Evolutionary conservation across 805 yeast species (phyloP).

Genomic region (Ogataea pini): DNA sequence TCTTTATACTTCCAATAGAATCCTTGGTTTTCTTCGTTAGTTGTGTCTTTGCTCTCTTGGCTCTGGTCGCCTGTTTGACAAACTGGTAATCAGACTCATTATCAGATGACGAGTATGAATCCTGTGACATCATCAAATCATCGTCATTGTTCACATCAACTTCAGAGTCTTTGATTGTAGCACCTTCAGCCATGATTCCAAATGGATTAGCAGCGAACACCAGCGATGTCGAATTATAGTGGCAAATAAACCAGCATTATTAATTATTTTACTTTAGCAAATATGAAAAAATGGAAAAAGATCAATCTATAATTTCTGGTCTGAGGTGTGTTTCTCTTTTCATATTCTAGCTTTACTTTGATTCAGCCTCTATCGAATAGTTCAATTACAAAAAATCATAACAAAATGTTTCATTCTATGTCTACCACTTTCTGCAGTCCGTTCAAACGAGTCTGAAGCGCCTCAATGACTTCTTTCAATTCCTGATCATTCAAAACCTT

Average conservation of each 20-base stretch:
- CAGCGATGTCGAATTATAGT: not conserved
- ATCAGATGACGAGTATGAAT: constrained; percentile 24
- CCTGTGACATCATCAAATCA: constrained; percentile 28
- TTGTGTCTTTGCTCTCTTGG: constrained; percentile 13
- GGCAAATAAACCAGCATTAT: not conserved
- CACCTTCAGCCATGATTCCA: not conserved
- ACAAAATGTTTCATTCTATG: not conserved
- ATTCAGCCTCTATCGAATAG: no score
- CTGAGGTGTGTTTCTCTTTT: constrained; percentile 2
- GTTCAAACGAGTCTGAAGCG: constrained; percentile 45
- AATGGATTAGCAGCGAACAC: not conserved
- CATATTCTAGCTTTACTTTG: no score
- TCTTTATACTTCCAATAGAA: constrained; percentile 24
- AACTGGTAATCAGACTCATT: constrained; percentile 30
- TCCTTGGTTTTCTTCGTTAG: constrained; percentile 22
- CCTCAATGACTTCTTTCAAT: constrained; percentile 45
- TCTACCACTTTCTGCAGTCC: constrained; percentile 29
- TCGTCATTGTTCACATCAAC: constrained; percentile 22
- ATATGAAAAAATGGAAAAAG: not conserved
- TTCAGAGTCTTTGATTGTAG: not conserved
- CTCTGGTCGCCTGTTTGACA: constrained; percentile 18
- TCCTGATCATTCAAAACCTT: constrained; percentile 37
- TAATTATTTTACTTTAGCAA: not conserved
- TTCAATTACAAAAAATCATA: not conserved
- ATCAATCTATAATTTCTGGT: not conserved